Conservation (phyloP, 805 yeast genomes). For the Yueomyces sp. region DNA sequence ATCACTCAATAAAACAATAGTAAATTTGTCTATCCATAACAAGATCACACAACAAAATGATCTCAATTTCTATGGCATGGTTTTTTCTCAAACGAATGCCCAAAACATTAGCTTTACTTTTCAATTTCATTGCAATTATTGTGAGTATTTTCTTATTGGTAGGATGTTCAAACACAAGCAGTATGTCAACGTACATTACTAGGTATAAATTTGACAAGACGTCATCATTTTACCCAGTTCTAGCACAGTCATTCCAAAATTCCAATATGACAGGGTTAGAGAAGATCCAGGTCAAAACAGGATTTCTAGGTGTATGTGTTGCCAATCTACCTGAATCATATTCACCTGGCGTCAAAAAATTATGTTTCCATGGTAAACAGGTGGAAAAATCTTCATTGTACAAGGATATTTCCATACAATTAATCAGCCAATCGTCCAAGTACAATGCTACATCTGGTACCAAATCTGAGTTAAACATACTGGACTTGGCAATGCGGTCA, state of each 20-base stretch:
- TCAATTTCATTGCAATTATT: conserved; percentile 36
- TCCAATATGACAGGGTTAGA: conserved; percentile 23
- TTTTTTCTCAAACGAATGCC: conserved; percentile 26
- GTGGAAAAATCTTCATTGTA: conserved; percentile 11
- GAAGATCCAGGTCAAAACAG: conserved; percentile 34
- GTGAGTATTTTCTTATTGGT: conserved; percentile 41
- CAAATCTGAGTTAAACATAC: conserved; percentile 27
- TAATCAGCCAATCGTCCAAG: conserved; percentile 11
- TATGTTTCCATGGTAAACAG: conserved; percentile 19
- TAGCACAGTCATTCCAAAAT: conserved; percentile 25
- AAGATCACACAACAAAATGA: background rate
- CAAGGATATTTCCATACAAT: conserved; percentile 15
- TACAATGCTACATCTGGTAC: conserved; percentile 15
- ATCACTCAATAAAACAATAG: too few species aligned
- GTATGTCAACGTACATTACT: conserved; percentile 38
- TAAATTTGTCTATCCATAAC: too few species aligned
- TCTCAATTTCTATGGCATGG: conserved; percentile 1
- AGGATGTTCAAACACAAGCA: conserved; percentile 38
- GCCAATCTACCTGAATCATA: conserved; percentile 20
- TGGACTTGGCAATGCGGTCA: conserved; percentile 34
- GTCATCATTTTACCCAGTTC: conserved; percentile 30
- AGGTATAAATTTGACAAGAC: conserved; percentile 34
- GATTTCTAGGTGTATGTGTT: conserved; percentile 46
- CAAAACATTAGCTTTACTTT: conserved; percentile 27
- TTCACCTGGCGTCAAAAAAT: conserved; percentile 3